Evolutionary conservation across 305 asterid species (phyloP), one percentile per base, ranked within the genome.

Genomic region (Petunia hybrid): DNA sequence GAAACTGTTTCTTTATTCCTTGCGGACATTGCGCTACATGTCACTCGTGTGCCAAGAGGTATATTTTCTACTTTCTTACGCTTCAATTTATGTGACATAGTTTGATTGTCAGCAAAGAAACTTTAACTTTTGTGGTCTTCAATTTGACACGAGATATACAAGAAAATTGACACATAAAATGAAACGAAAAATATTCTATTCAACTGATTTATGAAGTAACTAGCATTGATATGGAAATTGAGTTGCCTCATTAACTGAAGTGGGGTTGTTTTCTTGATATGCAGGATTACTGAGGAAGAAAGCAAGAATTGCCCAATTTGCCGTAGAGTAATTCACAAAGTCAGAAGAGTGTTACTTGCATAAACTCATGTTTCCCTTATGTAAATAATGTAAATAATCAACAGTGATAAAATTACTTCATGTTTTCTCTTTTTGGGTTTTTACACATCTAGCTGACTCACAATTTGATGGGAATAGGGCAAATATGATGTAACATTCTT

Each of bases 11-110:
- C 85, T 94, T 92, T 74, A 38, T 89, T 79, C 98, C 98, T n/a
- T 92, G 98, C 43, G 97, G 94, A 0, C 98, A 94, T 63, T 89
- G 87, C 13, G 83, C 91, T 31, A 80, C 98, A 1, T 94, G 97
- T 84, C 76, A 83, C 83, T 10, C 64, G 16, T 94, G 98, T 73
- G 91, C 97, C 53, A 66, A 82, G 13, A 87, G 97, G 98, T 93
- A 88, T 41, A 7, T 1, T 9, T 1, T 1, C 0, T 56, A 14
- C 2, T 3, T 42, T 10, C 2, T 31, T 6, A 4, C 16, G 1
- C 6, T 40, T 16, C 31, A 22, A 22, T 22, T 22, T 22, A 22
- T 22, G 31, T 22, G 31, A 22, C 31, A 22, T 22, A 22, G 31
- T 22, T 22, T 22, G 31, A n/a, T 43, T 43, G 4, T n/a, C 6